Evolutionary conservation across 2,329 filamentous ascomycete species (phyloP), one percentile per base, ranked within the genome.

Genomic region (Aspergillus pseudonomiae): DNA sequence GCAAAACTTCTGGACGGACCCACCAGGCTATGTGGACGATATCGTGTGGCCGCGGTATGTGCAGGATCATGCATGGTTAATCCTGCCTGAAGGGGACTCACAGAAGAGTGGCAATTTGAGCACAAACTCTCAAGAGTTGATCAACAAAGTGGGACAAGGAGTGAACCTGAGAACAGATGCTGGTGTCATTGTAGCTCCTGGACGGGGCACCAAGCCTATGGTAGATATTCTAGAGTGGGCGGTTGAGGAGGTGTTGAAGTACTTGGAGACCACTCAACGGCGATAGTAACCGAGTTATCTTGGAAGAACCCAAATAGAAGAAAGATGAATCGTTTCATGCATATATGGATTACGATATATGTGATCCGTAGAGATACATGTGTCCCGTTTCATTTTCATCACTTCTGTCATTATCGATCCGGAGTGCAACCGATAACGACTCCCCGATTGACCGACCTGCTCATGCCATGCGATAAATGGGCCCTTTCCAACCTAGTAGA

Each of bases 41-140:
- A 86, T 99, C 60, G 95, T 99, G 5, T 99, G 95, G 95, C 94
- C 94, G 4, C 94, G 96, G 71, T 98, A 97, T 77, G 91, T 91
- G 4, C 83, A 86, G 59, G 88, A 93, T 71, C 94, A 98, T 79
- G 82, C 82, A 26, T 96, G 92, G 84, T 81, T 99, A 76, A 95
- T 97, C 74, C 78, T 89, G 67, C 79, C 81, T 9, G 89, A 87
- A 0, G 81, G 92, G 1, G 76, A 92, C 85, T 24, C 45, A 7
- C 21, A 21, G 19, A 67, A 84, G 61, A 28, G 14, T 24, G 65
- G 68, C 28, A 74, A 74, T 61, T 79, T 80, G 68, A 78, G 76
- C 19, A 60, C 57, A 14, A 62, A 68, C 61, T 32, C 63, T 4
- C 70, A 69, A 7, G 75, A 77, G 60, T 58, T 77, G 55, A 65